Evolutionary conservation across 1,139 yeast genomes (phyloP).

Genomic region (Pichia sp.): DNA sequence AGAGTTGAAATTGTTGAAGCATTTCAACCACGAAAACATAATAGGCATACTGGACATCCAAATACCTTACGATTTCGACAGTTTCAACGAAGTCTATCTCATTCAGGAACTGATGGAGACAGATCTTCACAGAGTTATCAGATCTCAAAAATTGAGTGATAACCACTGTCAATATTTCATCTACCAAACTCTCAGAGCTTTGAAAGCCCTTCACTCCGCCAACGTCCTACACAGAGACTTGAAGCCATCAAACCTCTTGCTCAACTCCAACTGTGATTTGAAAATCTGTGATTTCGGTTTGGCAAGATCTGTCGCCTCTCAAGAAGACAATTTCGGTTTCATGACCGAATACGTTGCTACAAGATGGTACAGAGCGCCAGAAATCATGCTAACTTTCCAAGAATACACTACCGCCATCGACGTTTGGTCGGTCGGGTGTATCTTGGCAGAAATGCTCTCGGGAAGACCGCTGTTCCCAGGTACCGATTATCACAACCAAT

Average conservation of each 20-base stretch:
- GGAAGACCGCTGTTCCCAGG: slow-evolving; percentile 80
- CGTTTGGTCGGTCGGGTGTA: slow-evolving; percentile 80
- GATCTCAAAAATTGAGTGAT: slow-evolving; percentile 51
- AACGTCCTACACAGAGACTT: slow-evolving; percentile 85
- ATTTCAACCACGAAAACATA: slow-evolving; percentile 90
- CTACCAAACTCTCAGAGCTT: slow-evolving; percentile 62
- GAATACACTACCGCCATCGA: slow-evolving; percentile 73
- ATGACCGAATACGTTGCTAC: slow-evolving; percentile 80
- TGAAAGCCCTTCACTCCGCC: slow-evolving; percentile 64
- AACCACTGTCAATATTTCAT: slow-evolving; percentile 69
- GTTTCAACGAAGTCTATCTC: slow-evolving; percentile 65
- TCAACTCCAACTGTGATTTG: slow-evolving; percentile 91
- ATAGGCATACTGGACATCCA: slow-evolving; percentile 89
- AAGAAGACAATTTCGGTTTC: slow-evolving; percentile 41
- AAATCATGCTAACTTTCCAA: slow-evolving; percentile 68
- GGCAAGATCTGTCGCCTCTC: slow-evolving; percentile 40
- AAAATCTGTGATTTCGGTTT: slow-evolving; percentile 65
- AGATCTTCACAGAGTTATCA: slow-evolving; percentile 59
- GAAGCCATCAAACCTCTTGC: slow-evolving; percentile 83
- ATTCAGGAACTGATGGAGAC: slow-evolving; percentile 74
- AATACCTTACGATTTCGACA: slow-evolving; percentile 73
- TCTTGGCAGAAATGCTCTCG: slow-evolving; percentile 62
- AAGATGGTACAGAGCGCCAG: slow-evolving; percentile 81
- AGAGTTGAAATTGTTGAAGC: slow-evolving; percentile 83
- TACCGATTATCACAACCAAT: slow-evolving; percentile 65